These are phyloP conservation scores for Hypoxylon sp. DNA, from an alignment of 2,329 filamentous ascomycete species.

Conservation along the genomic window DNA sequence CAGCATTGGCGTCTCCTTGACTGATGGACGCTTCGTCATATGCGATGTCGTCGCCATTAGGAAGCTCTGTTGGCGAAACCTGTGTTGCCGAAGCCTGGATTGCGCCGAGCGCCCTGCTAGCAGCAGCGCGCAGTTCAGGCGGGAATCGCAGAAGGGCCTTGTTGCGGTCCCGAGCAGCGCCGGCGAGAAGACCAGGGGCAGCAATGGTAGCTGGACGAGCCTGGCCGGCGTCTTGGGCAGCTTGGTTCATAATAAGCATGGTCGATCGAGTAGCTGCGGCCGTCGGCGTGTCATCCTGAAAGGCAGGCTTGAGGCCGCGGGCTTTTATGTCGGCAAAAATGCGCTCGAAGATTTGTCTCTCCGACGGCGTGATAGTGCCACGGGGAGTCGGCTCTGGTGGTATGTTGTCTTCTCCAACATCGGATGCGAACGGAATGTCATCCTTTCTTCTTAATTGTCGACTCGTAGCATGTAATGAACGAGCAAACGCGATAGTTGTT, in stretches of 20 bases:
- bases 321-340: slow-evolving; percentile 72
- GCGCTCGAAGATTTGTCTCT: slow-evolving; percentile 64
- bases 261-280: slow-evolving; percentile 42
- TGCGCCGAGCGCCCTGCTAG: slow-evolving; percentile 57
- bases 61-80: background rate
- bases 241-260: slow-evolving; percentile 52
- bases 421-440: slow-evolving; percentile 68
- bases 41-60: slow-evolving; percentile 1
- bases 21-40: slow-evolving; percentile 19
- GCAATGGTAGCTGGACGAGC: slow-evolving; percentile 37
- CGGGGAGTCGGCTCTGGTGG: slow-evolving; percentile 47
- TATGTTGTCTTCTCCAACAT: slow-evolving; percentile 51
- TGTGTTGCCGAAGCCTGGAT: slow-evolving; percentile 44
- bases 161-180: slow-evolving; percentile 53
- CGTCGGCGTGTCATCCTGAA: slow-evolving; percentile 31
- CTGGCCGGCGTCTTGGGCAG: slow-evolving; percentile 47
- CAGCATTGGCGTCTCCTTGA: slow-evolving; percentile 15
- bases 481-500: slow-evolving; percentile 45
- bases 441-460: slow-evolving; percentile 50
- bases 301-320: slow-evolving; percentile 50
- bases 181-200: slow-evolving; percentile 41
- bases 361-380: slow-evolving; percentile 69
- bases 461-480: slow-evolving; percentile 46
- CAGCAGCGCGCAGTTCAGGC: slow-evolving; percentile 58
- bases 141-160: slow-evolving; percentile 60